Conservation (phyloP, 306 rosid genomes). For the Carpinus fangiana region DNA sequence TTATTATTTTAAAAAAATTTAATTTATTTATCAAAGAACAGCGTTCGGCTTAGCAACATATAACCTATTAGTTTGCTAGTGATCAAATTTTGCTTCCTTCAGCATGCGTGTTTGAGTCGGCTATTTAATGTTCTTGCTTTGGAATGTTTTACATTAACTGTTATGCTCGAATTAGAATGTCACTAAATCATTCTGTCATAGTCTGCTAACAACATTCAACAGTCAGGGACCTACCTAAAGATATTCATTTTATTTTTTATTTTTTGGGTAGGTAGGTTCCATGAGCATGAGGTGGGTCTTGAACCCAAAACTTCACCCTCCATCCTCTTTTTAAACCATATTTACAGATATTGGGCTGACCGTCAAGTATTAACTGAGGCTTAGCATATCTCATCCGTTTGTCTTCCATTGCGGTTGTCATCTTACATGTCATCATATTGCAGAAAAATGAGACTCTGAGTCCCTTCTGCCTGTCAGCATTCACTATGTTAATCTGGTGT, state of each 20-base stretch:
- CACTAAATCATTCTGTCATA: neutral
- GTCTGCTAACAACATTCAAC: neutral
- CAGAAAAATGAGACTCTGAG: neutral
- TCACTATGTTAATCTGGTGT: neutral
- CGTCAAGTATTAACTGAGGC: neutral
- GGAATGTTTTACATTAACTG: neutral
- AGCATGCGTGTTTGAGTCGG: neutral
- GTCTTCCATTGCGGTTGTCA: neutral
- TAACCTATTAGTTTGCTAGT: neutral
- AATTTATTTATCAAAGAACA: too few relatives aligned
- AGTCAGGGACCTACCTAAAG: neutral
- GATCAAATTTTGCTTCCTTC: neutral
- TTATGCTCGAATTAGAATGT: neutral
- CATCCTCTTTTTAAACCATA: neutral
- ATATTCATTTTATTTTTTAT: neutral
- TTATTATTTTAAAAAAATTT: too few relatives aligned
- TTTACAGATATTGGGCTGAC: neutral
- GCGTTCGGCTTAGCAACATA: too few relatives aligned
- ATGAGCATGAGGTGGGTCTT: neutral
- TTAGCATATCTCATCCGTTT: neutral
- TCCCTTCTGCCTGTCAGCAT: neutral
- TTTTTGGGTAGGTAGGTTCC: too few relatives aligned
- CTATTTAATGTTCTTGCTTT: neutral
- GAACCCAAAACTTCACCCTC: neutral
- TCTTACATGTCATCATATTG: neutral